A percentile compares a stretch with the other conserved stretches of the same genome.
Evolutionary conservation across 306 rosid genomes (phyloP).

Genomic region (Mimosa pudica): DNA sequence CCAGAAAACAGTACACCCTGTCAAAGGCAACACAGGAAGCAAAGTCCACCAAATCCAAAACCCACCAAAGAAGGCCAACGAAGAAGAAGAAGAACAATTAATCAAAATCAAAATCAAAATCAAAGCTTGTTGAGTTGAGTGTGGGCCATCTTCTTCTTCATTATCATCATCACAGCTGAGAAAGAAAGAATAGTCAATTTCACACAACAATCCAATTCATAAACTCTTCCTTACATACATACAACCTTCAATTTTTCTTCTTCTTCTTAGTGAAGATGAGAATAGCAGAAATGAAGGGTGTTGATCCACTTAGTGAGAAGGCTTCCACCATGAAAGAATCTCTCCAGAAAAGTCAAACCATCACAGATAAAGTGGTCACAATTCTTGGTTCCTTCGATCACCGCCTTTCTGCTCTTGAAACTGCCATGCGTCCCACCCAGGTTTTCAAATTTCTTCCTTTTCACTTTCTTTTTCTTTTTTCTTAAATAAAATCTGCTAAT

Average conservation of each 20-base stretch:
- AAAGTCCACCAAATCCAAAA: background rate
- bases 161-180: background rate
- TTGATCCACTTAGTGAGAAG: slow-evolving; percentile 71
- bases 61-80: background rate
- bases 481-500: slow-evolving; percentile 8
- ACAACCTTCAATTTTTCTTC: background rate
- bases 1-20: background rate
- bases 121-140: background rate
- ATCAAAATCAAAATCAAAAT: too few relatives aligned
- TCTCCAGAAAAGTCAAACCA: slow-evolving; percentile 86
- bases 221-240: background rate
- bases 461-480: background rate
- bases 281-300: slow-evolving; percentile 49
- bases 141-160: slow-evolving; percentile 6
- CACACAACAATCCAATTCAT: background rate
- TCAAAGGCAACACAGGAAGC: background rate
- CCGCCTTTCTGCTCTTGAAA: slow-evolving; percentile 96
- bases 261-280: slow-evolving; percentile 47
- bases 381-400: slow-evolving; percentile 95
- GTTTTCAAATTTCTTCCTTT: slow-evolving; percentile 18
- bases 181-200: background rate
- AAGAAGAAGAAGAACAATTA: background rate
- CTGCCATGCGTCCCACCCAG: slow-evolving; percentile 99
- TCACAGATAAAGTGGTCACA: slow-evolving; percentile 85
- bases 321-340: slow-evolving; percentile 84